Percentiles rank a stretch among this genome's conserved stretches.
phyloP scores from a whole-genome alignment of 2,329 filamentous ascomycete genomes.

The Diaporthe sp. region DNA sequence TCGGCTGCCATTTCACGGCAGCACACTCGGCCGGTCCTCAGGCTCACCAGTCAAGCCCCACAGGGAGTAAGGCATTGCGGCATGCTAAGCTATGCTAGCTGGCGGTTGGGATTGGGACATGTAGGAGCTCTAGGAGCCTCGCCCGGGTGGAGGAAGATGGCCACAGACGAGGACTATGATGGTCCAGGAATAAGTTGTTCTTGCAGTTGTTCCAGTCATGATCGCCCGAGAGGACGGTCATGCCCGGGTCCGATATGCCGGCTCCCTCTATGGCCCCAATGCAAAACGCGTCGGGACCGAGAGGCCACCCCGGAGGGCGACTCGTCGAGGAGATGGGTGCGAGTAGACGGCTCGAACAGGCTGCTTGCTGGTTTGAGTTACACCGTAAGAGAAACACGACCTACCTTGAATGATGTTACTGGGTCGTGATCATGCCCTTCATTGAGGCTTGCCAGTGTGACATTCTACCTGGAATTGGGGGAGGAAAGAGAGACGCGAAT shows the following conservation, averaged over 20 bases:
- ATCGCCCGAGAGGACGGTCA: slow-evolving; percentile 15
- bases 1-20: background rate
- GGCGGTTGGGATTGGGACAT: slow-evolving; percentile 35
- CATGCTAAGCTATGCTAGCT: background rate
- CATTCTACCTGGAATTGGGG: background rate
- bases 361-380: slow-evolving; percentile 16
- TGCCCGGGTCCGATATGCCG: slow-evolving; percentile 43
- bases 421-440: background rate
- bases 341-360: slow-evolving; percentile 42
- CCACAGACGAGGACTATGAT: slow-evolving; percentile 53
- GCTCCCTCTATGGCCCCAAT: slow-evolving; percentile 46
- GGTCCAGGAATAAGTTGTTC: slow-evolving; percentile 48
- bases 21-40: background rate
- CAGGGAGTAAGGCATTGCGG: background rate
- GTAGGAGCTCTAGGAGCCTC: slow-evolving; percentile 53
- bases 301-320: slow-evolving; percentile 48
- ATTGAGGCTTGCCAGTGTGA: background rate
- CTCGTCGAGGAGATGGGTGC: slow-evolving; percentile 42
- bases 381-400: background rate
- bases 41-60: background rate
- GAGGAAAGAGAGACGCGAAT: background rate
- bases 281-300: slow-evolving; percentile 50
- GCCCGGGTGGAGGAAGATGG: slow-evolving; percentile 47
- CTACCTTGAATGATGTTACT: background rate
- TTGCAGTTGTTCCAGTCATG: slow-evolving; percentile 46